Evolutionary conservation across 805 yeast genomes (phyloP), one percentile per base, ranked within the genome.

Genomic region (Ogataea ramenticola): DNA sequence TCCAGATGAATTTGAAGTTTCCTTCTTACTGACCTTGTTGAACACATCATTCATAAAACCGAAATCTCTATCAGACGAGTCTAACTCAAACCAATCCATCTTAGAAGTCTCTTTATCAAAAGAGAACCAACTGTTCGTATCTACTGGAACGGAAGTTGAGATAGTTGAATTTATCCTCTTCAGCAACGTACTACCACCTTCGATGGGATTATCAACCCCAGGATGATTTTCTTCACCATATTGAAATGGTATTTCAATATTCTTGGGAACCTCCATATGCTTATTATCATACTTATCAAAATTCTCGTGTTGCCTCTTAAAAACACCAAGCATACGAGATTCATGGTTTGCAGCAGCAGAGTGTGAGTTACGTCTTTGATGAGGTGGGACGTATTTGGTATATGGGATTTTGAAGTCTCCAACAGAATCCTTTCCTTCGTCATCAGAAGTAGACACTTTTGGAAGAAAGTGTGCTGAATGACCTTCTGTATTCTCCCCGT

Each of bases 341-440:
- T 46, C 44, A n/a, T 49, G 32, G 4, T 43, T 48, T 40, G 41
- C 39, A 3, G 48, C 52, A 11, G 46, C 59, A 47, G 54, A 65
- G 56, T 56, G 62, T 9, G 63, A 61, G 38, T 64, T 62, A 43
- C 70, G 62, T 51, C 81, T 65, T 46, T 74, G 79, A 52, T 75
- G 80, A 14, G 81, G 81, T 24, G 79, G 80, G 19, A 75, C 64
- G 49, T 75, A 75, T 39, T 63, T 58, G 36, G 53, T 56, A 27
- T 45, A 45, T 6, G 54, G 12, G 3, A 15, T 11, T 17, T 33
- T 19, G 6, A 20, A 19, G 9, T 26, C 40, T 16, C 17, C 14
- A 24, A 15, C 21, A 10, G 21, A 14, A 29, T 26, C 22, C 16
- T 22, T 22, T 22, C 14, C 21, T 24, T 36, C 30, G 15, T 27